Evolutionary conservation across 2,329 filamentous ascomycete species (phyloP).

Genomic region (Incumbomyces delicatus): DNA sequence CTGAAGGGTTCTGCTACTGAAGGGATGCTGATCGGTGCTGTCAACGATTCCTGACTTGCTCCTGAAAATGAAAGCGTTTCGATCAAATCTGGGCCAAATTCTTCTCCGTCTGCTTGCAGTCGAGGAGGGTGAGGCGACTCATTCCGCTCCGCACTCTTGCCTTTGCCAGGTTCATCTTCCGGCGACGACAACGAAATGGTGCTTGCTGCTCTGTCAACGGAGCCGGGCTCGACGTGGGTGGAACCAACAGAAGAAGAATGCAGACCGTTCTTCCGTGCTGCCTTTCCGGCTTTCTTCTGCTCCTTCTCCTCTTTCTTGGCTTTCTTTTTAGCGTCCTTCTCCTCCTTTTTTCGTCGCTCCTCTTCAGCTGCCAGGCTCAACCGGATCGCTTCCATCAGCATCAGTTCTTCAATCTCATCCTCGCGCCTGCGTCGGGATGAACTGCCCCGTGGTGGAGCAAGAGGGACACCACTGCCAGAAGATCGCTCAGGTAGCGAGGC

Average conservation of each 20-base stretch:
- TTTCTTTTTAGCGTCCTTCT: constrained; percentile 71
- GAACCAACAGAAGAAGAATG: constrained; percentile 13
- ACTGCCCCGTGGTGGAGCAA: constrained; percentile 35
- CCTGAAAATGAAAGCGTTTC: constrained; percentile 12
- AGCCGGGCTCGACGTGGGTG: background rate
- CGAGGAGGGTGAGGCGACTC: background rate
- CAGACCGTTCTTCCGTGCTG: constrained; percentile 53
- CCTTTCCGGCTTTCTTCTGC: constrained; percentile 63
- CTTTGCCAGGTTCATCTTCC: constrained; percentile 45
- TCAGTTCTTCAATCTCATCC: constrained; percentile 90
- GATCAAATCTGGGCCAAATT: background rate
- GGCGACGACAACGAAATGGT: constrained; percentile 28
- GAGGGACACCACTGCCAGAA: constrained; percentile 20
- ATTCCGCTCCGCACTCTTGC: constrained; percentile 57
- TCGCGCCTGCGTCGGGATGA: constrained; percentile 55
- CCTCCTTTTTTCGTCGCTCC: constrained; percentile 75
- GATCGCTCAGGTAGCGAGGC: constrained; percentile 23
- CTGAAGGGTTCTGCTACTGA: constrained; percentile 44
- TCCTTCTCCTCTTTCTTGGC: constrained; percentile 79
- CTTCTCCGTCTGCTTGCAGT: constrained; percentile 1
- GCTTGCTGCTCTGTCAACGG: constrained; percentile 22
- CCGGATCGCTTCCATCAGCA: constrained; percentile 95
- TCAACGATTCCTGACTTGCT: constrained; percentile 20
- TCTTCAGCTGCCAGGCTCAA: constrained; percentile 87
- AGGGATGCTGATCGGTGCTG: constrained; percentile 22